These are phyloP conservation scores for Melampsora larici-populina DNA, from an alignment of 1,284 basidiomycete species.

Conservation along the genomic window DNA sequence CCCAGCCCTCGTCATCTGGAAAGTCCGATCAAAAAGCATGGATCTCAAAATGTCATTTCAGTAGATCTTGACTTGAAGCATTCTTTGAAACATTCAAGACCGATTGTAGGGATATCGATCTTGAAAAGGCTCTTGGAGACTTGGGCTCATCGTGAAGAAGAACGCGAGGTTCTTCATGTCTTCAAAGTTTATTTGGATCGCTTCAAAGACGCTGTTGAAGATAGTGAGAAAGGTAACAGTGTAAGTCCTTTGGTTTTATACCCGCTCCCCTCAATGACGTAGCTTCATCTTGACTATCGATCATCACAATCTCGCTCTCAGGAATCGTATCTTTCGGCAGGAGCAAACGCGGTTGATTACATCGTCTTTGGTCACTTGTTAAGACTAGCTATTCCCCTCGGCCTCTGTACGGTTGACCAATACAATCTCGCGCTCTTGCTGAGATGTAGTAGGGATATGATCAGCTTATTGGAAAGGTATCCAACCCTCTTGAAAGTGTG, in stretches of 20 bases:
- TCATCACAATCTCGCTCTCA: background rate
- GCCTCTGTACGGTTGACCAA: constrained; percentile 41
- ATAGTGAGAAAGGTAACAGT: constrained; percentile 16
- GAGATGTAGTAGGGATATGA: constrained; percentile 40
- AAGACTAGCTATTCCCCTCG: constrained; percentile 34
- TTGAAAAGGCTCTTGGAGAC: constrained; percentile 29
- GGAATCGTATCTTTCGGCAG: background rate
- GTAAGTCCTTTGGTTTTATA: constrained; percentile 15
- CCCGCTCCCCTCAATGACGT: background rate
- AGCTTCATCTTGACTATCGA: background rate
- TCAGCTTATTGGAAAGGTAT: constrained; percentile 36
- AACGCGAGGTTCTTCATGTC: constrained; percentile 38
- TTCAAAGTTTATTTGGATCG: constrained; percentile 39
- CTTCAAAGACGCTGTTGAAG: constrained; percentile 36
- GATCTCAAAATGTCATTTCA: background rate
- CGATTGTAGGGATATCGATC: constrained; percentile 35
- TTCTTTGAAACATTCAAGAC: constrained; percentile 23
- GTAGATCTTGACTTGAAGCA: constrained; percentile 2
- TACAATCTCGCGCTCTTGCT: constrained; percentile 38
- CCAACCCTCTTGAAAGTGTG: constrained; percentile 19
- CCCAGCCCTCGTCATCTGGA: constrained; percentile 3
- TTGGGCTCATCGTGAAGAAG: constrained; percentile 41
- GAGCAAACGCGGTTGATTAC: constrained; percentile 30
- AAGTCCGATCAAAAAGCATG: background rate
- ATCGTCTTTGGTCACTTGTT: constrained; percentile 32